phyloP scores from a whole-genome alignment of 179 eudicot genomes.

The Drosera spatulata region DNA sequence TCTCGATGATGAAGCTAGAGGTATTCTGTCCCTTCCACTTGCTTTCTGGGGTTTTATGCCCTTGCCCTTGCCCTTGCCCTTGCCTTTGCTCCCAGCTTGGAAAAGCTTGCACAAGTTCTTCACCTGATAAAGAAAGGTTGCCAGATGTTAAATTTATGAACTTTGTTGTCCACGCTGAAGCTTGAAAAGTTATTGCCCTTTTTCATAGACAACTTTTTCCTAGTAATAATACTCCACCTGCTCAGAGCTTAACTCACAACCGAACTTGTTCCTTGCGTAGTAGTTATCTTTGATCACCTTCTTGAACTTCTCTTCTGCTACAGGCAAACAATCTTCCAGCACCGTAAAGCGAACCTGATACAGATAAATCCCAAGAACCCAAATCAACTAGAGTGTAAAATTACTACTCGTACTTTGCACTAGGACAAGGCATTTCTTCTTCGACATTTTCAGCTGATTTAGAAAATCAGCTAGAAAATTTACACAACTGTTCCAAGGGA shows the following conservation, averaged over 20 bases:
- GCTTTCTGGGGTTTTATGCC: not conserved
- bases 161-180: no score
- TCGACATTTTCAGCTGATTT: no score
- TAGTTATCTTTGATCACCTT: conserved; percentile 66
- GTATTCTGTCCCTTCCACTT: conserved; percentile 1
- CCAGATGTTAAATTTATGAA: not conserved
- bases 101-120: conserved; percentile 69
- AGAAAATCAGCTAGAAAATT: no score
- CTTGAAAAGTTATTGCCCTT: no score
- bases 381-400: not conserved
- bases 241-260: conserved; percentile 46
- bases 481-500: no score
- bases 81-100: conserved; percentile 22
- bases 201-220: no score
- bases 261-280: conserved; percentile 56
- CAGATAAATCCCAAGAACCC: not conserved
- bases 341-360: conserved; percentile 72
- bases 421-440: no score
- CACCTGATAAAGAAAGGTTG: conserved; percentile 29
- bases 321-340: conserved; percentile 62
- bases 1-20: conserved; percentile 2
- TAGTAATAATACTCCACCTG: conserved; percentile 34
- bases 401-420: no score
- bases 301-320: conserved; percentile 78
- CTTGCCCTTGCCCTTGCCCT: conserved; percentile 6